A percentile compares a stretch with the other conserved stretches of the same genome.
phyloP scores from a whole-genome alignment of 2,329 filamentous ascomycete genomes.

The Fonsecaea nubica region DNA sequence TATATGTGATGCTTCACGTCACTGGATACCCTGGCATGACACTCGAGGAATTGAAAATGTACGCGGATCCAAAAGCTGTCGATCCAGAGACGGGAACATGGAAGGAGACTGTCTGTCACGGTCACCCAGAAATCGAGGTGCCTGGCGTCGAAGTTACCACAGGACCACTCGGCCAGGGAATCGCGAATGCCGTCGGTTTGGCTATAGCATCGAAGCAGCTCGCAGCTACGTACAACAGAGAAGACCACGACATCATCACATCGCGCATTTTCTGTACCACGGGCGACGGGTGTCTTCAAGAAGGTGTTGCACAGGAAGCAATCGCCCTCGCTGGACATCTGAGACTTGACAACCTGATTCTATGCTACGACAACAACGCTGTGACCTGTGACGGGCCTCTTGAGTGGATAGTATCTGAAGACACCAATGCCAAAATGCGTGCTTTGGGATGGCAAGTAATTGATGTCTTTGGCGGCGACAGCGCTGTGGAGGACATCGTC shows the following conservation, averaged over 20 bases:
- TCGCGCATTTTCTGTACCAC: conserved; percentile 63
- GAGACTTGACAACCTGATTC: conserved; percentile 61
- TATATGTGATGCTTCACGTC: conserved; percentile 45
- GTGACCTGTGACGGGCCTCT: conserved; percentile 65
- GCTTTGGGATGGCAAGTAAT: conserved; percentile 64
- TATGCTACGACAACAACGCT: conserved; percentile 68
- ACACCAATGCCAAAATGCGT: conserved; percentile 64
- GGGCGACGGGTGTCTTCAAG: conserved; percentile 65
- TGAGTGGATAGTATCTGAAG: conserved; percentile 62
- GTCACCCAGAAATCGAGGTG: conserved; percentile 59
- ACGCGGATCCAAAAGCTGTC: conserved; percentile 41
- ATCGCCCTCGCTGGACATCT: conserved; percentile 64
- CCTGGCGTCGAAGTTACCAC: conserved; percentile 64
- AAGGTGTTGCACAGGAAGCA: conserved; percentile 64
- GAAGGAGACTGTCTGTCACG: conserved; percentile 54
- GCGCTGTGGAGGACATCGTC: conserved; percentile 58
- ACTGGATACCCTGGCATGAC: conserved; percentile 46
- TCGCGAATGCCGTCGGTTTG: conserved; percentile 66
- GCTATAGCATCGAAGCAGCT: conserved; percentile 64
- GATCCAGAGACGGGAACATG: conserved; percentile 26
- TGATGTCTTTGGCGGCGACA: conserved; percentile 60
- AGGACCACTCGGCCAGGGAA: conserved; percentile 63
- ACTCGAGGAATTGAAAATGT: conserved; percentile 46
- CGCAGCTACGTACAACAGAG: conserved; percentile 59
- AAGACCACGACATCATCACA: conserved; percentile 54